Percentiles rank a stretch among this genome's conserved stretches.
Evolutionary conservation across 352 stramenopile species (phyloP).

Genomic region (Phytophthora chlamydospora): DNA sequence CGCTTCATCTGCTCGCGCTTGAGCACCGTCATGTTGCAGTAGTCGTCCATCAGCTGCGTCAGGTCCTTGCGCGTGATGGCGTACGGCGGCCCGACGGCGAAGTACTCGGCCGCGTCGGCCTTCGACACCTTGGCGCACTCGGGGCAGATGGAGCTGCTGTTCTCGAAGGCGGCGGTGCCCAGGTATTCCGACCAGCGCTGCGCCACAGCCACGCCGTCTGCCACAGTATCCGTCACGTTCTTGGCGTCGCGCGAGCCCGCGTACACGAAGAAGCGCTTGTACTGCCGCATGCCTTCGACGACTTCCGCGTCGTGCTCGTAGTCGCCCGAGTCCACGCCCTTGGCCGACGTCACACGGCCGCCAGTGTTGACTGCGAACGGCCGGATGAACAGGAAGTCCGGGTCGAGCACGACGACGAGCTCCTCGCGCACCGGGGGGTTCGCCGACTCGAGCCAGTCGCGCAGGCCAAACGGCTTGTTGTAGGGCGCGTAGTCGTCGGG

Average conservation of each 20-base stretch:
- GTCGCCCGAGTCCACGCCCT: constrained; percentile 63
- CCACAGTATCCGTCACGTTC: constrained; percentile 51
- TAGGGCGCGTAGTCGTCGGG: constrained; percentile 59
- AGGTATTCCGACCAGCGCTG: constrained; percentile 59
- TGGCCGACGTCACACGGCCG: constrained; percentile 57
- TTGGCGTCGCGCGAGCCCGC: constrained; percentile 43
- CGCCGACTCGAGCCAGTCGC: constrained; percentile 67
- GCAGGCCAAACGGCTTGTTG: constrained; percentile 78
- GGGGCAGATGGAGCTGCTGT: constrained; percentile 54
- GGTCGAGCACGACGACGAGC: constrained; percentile 69
- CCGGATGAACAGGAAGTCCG: constrained; percentile 78
- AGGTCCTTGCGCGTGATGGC: constrained; percentile 64
- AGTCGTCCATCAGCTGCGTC: constrained; percentile 61
- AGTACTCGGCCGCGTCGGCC: constrained; percentile 56
- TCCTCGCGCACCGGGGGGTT: constrained; percentile 67
- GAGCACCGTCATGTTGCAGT: constrained; percentile 63
- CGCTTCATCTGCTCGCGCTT: constrained; percentile 44
- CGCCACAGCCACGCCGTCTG: constrained; percentile 51
- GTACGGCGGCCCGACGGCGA: constrained; percentile 62
- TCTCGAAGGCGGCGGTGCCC: constrained; percentile 42
- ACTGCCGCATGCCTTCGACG: constrained; percentile 74
- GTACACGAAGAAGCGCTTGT: constrained; percentile 87
- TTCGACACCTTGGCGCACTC: constrained; percentile 54
- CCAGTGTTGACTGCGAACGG: constrained; percentile 65
- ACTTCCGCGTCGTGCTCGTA: constrained; percentile 66